Base-by-base conservation (phyloP, 768 basidiomycete species). In the Leccinellum albellum region DNA sequence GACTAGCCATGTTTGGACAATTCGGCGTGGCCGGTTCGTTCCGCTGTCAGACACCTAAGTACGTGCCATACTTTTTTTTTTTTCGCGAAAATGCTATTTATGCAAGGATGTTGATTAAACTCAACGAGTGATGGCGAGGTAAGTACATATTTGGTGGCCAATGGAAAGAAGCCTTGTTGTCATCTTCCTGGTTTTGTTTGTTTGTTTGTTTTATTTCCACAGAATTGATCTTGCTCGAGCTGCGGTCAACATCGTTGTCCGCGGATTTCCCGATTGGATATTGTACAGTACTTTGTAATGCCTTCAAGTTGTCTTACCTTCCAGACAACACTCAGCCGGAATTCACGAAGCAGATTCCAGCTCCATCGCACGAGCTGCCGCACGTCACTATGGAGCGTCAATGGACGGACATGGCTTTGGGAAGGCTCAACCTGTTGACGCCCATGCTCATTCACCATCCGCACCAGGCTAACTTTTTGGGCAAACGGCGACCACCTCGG, bases 21-120 rank as follows among this genome's bases (percentile, higher is more conserved):
- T 48, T 50, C 21, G 47, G 58, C 66, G 51, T 64, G 76, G 67
- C 73, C 67, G 81, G 85, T 76, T 87, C 85, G 85, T 87, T 87
- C 85, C 77, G 83, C 75, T 87, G 85, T 84, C 85, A 70, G 61
- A 77, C 72, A 78, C 50, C 31, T 31, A 31, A 31, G 31, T 31
- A 31, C 12, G 31, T 31, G 9, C 31, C 31, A 31, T 31, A 31
- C 31, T 31, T 31, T 31, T 40, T 20, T 31, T 40, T 20, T 42
- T 20, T 20, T 42, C n/a, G 20, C 20, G 40, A 21, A 6, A 21
- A 13, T 42, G 12, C 40, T 42, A 42, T 42, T 42, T 13, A 21
- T 3, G 20, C 21, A 42, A 42, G 20, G 53, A 54, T 28, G 15
- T 46, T 23, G 21, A 60, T 54, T 53, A 47, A 51, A 42, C 23